These are phyloP conservation scores for Lepiota brunneoincarnata DNA, from an alignment of 768 basidiomycete species.

Conservation along the genomic window DNA sequence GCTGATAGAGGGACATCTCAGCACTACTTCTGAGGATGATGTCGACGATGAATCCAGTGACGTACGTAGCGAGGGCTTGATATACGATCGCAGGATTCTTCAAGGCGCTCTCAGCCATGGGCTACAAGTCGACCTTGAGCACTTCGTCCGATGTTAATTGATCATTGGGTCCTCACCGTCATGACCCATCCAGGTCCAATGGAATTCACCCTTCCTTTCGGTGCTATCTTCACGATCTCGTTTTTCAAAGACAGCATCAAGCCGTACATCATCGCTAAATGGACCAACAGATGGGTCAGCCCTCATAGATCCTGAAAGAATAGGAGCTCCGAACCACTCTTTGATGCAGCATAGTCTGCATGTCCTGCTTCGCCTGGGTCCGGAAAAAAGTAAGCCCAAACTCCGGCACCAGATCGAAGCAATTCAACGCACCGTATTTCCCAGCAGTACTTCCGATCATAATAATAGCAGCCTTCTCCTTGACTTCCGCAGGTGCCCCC, in stretches of 20 bases:
- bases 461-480: slow-evolving; percentile 57
- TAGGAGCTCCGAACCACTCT: slow-evolving; percentile 50
- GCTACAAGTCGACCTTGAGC: slow-evolving; percentile 18
- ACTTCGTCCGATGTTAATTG: background rate
- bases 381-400: background rate
- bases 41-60: background rate
- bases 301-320: background rate
- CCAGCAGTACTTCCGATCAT: slow-evolving; percentile 72
- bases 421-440: slow-evolving; percentile 47
- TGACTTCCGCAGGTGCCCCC: slow-evolving; percentile 32
- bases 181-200: slow-evolving; percentile 69
- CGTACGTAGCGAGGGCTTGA: slow-evolving; percentile 66
- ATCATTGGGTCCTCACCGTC: slow-evolving; percentile 32
- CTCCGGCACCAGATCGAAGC: background rate
- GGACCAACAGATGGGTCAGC: background rate
- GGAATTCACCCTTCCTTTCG: slow-evolving; percentile 65
- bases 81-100: slow-evolving; percentile 53
- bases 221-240: slow-evolving; percentile 76
- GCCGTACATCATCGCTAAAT: slow-evolving; percentile 69
- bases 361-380: slow-evolving; percentile 52
- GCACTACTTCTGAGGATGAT: background rate
- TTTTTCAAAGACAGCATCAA: slow-evolving; percentile 69
- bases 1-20: slow-evolving; percentile 29
- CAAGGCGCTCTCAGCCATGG: slow-evolving; percentile 57
- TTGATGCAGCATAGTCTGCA: slow-evolving; percentile 64